Percentiles rank a stretch among this genome's conserved stretches.
Evolutionary conservation across 2,329 filamentous ascomycete genomes (phyloP).

Genomic region (Fusarium chlamydosporum): DNA sequence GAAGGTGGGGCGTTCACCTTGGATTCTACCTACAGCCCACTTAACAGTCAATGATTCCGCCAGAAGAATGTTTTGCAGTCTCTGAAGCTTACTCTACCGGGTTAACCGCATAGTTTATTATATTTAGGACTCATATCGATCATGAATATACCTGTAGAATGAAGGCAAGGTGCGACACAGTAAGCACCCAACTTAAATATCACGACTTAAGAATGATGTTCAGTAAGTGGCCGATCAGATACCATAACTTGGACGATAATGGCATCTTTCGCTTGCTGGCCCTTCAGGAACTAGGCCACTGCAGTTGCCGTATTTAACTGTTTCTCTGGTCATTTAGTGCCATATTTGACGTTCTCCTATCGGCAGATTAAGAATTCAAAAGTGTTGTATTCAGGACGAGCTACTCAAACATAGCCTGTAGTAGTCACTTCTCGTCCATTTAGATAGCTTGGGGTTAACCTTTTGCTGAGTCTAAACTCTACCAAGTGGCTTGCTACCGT

Average conservation of each 20-base stretch:
- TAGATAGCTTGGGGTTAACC: not conserved
- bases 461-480: no score
- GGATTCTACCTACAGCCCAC: not conserved
- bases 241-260: no score
- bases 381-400: not conserved
- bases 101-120: not conserved
- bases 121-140: no score
- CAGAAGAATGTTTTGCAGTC: not conserved
- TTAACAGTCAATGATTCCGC: not conserved
- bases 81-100: not conserved
- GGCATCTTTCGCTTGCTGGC: no score
- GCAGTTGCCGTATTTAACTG: not conserved
- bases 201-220: no score
- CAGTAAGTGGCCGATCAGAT: no score
- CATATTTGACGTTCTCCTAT: no score
- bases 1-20: slow-evolving; percentile 49
- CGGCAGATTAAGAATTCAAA: not conserved
- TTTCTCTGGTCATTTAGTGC: not conserved
- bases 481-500: not conserved
- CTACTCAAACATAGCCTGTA: not conserved
- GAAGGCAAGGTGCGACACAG: no score
- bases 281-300: not conserved
- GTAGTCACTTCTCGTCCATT: not conserved
- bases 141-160: no score
- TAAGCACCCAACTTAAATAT: no score